Evolutionary conservation across 352 stramenopile genomes (phyloP).

Genomic region (Globisporangium lucens): DNA sequence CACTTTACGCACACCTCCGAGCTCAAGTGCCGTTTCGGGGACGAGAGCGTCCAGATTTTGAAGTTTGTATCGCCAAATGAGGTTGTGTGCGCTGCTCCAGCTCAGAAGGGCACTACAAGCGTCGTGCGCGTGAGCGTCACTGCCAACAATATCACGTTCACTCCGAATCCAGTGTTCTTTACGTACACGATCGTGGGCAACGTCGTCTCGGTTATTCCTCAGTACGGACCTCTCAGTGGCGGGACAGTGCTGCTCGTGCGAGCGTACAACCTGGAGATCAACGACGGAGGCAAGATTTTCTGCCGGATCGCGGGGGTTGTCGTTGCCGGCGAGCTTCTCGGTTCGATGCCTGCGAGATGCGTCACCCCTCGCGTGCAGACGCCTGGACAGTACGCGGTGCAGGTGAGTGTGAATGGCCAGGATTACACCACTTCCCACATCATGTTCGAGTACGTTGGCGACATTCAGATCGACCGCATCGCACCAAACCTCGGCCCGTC

Average conservation of each 20-base stretch:
- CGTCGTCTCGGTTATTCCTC: constrained; percentile 55
- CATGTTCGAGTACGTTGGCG: constrained; percentile 42
- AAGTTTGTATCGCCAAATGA: constrained; percentile 72
- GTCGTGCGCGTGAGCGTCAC: constrained; percentile 51
- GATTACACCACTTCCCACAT: constrained; percentile 47
- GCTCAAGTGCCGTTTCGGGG: constrained; percentile 82
- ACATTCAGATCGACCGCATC: constrained; percentile 44
- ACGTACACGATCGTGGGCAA: constrained; percentile 57
- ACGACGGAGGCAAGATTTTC: constrained; percentile 20
- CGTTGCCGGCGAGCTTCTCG: constrained; percentile 29
- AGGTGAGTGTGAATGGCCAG: constrained; percentile 56
- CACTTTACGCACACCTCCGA: constrained; percentile 63
- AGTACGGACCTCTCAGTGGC: constrained; percentile 40
- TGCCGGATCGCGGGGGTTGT: constrained; percentile 43
- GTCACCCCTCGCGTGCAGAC: constrained; percentile 29
- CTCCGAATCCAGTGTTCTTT: constrained; percentile 75
- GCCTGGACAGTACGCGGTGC: constrained; percentile 30
- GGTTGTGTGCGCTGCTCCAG: constrained; percentile 62
- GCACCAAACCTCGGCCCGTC: constrained; percentile 54
- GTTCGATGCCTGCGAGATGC: constrained; percentile 43
- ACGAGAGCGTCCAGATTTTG: constrained; percentile 34
- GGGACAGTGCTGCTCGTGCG: constrained; percentile 55
- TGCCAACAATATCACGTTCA: constrained; percentile 67
- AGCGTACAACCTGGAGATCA: constrained; percentile 60
- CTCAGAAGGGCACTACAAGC: constrained; percentile 35